Evolutionary conservation across 2,329 filamentous ascomycete species (phyloP).

Genomic region (Apiospora saccharicola): DNA sequence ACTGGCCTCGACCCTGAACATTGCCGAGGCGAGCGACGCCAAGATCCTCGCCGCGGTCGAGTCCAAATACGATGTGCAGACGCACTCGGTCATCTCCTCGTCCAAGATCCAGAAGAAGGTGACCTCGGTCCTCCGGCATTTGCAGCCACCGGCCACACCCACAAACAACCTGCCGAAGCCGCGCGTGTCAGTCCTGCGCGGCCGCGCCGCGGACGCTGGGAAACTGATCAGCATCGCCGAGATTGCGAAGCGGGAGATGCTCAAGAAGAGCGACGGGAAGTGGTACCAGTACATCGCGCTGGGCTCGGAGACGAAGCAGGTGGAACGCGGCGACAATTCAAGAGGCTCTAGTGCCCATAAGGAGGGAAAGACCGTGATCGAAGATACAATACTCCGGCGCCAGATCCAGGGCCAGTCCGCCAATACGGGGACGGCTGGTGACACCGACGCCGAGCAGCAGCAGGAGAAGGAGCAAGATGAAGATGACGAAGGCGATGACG

Average conservation of each 20-base stretch:
- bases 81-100: constrained; percentile 65
- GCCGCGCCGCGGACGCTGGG: constrained; percentile 58
- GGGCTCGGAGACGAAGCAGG: constrained; percentile 52
- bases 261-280: constrained; percentile 47
- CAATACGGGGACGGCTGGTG: constrained; percentile 32
- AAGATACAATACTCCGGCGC: constrained; percentile 51
- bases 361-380: constrained; percentile 46
- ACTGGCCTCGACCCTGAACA: constrained; percentile 35
- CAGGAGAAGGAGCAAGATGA: constrained; percentile 36
- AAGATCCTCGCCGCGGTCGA: constrained; percentile 52
- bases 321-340: not conserved
- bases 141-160: constrained; percentile 41
- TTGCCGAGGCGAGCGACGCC: constrained; percentile 47
- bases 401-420: constrained; percentile 28
- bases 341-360: constrained; percentile 12
- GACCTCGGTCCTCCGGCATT: constrained; percentile 52
- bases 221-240: constrained; percentile 76
- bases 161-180: constrained; percentile 34
- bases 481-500: constrained; percentile 48
- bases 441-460: constrained; percentile 24
- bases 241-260: constrained; percentile 66
- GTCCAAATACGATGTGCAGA: constrained; percentile 57
- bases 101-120: constrained; percentile 66
- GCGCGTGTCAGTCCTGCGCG: constrained; percentile 54
- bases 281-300: constrained; percentile 67